Evolutionary conservation across 2,329 filamentous ascomycete genomes (phyloP).

Genomic region (Intubia oerlemansii): DNA sequence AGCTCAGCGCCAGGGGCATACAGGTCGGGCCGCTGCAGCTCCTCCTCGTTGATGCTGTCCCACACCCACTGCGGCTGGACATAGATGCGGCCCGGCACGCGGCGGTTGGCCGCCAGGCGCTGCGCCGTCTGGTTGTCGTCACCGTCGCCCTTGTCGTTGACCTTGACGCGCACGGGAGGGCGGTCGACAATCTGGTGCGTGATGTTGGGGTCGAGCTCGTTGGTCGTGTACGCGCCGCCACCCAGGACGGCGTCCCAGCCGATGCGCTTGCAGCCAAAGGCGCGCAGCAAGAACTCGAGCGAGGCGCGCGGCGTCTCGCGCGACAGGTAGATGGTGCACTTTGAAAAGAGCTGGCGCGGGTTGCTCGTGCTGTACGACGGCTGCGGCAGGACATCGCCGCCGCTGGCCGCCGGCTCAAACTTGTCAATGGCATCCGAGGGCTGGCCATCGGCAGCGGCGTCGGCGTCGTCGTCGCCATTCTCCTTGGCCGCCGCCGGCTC

Average conservation of each 20-base stretch:
- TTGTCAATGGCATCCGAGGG: conserved; percentile 58
- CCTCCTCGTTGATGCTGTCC: conserved; percentile 87
- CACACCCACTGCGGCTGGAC: conserved; percentile 97
- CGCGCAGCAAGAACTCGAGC: conserved; percentile 77
- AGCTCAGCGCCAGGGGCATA: conserved; percentile 81
- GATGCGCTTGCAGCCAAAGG: conserved; percentile 89
- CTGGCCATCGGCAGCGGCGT: conserved; percentile 17
- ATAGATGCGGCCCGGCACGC: conserved; percentile 81
- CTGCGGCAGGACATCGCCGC: conserved; percentile 71
- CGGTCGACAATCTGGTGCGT: conserved; percentile 95
- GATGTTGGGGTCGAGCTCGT: conserved; percentile 72
- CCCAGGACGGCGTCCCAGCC: conserved; percentile 87
- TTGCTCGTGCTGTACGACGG: conserved; percentile 45
- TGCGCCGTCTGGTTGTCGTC: conserved; percentile 42
- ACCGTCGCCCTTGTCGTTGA: conserved; percentile 21
- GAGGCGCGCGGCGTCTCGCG: conserved; percentile 81
- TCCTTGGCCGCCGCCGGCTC: too few species aligned
- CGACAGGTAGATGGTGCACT: conserved; percentile 81
- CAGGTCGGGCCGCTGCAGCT: conserved; percentile 64
- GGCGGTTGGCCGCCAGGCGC: conserved; percentile 38
- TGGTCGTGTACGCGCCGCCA: conserved; percentile 75
- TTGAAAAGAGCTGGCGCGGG: conserved; percentile 58
- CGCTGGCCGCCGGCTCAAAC: conserved; percentile 66
- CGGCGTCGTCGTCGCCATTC: conserved; percentile 20
- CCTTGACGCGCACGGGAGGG: conserved; percentile 45